These are phyloP conservation scores for Aureobasidium sp. DNA, from an alignment of 2,329 filamentous ascomycete species.

Conservation along the genomic window DNA sequence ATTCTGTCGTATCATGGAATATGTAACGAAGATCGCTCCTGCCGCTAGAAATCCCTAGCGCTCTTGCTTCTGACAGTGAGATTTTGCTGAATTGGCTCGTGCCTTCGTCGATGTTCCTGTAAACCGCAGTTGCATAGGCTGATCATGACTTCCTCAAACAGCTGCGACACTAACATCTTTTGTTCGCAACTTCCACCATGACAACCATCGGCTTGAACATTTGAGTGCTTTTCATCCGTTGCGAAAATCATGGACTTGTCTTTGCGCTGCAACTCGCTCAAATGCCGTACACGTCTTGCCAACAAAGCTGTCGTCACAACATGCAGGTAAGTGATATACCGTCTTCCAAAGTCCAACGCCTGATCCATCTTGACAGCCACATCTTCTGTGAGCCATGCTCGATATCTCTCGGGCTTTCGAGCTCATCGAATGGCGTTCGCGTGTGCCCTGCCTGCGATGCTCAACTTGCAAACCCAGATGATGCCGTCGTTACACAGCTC, in stretches of 20 bases:
- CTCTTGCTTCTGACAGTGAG: too few species aligned
- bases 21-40: too few species aligned
- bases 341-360: neutral
- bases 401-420: slow-evolving; percentile 54
- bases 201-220: neutral
- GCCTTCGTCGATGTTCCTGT: neutral
- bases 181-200: too few species aligned
- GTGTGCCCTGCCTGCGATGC: slow-evolving; percentile 71
- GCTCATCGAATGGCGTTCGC: slow-evolving; percentile 42
- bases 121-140: neutral
- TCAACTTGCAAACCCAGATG: slow-evolving; percentile 62
- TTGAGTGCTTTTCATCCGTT: neutral
- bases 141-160: neutral
- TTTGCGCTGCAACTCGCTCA: slow-evolving; percentile 72
- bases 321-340: slow-evolving; percentile 57
- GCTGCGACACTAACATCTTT: neutral
- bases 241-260: slow-evolving; percentile 58
- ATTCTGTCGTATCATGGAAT: too few species aligned
- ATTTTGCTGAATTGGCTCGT: neutral
- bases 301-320: slow-evolving; percentile 77
- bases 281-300: slow-evolving; percentile 62
- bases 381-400: slow-evolving; percentile 78
- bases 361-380: slow-evolving; percentile 50
- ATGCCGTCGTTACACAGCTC: slow-evolving; percentile 64
- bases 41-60: too few species aligned